Evolutionary conservation across 2,329 filamentous ascomycete genomes (phyloP), one percentile per base, ranked within the genome.

Genomic region (Exophiala viscosa): DNA sequence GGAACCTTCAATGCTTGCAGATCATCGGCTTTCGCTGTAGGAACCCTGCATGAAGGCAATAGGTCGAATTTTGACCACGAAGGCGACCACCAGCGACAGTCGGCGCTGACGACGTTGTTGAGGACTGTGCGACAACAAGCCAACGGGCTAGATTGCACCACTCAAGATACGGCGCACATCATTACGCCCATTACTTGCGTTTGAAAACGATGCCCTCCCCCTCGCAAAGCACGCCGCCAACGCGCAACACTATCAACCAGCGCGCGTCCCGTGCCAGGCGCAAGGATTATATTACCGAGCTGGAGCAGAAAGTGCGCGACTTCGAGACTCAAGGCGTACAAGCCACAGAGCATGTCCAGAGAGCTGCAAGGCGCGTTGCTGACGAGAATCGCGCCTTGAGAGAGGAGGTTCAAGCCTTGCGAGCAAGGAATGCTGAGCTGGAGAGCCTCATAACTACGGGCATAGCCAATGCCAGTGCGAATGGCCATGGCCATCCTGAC

Each of bases 241-340:
- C 28, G 14, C 83, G 86, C 52, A 85, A 90, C 60, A 80, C 87
- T 59, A 85, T 90, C 63, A 91, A 90, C 63, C 87, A 90, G 66
- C 78, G 87, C 50, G 82, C 86, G 57, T 88, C 84, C n/a, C 82
- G 87, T 48, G 85, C 85, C 41, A 79, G 86, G 33, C 79, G 84
- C 58, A 88, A 86, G 72, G 85, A 88, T 64, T 89, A 90, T 65
- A 71, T 89, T 35, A 75, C 83, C 56, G 84, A 87, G 50, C 77
- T 90, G 23, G 86, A 90, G 68, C 72, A 77, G 48, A 83, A 82
- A 54, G 70, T 86, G 52, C 79, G 82, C 42, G 70, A 72, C 47
- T 88, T 80, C 65, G 84, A 90, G 66, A 74, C 80, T 34, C 73
- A 79, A 31, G 86, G 87, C 14, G 77, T 87, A 44, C 79, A 86